phyloP scores from a whole-genome alignment of 148 eudicot species.

The Polygonum aviculare region DNA sequence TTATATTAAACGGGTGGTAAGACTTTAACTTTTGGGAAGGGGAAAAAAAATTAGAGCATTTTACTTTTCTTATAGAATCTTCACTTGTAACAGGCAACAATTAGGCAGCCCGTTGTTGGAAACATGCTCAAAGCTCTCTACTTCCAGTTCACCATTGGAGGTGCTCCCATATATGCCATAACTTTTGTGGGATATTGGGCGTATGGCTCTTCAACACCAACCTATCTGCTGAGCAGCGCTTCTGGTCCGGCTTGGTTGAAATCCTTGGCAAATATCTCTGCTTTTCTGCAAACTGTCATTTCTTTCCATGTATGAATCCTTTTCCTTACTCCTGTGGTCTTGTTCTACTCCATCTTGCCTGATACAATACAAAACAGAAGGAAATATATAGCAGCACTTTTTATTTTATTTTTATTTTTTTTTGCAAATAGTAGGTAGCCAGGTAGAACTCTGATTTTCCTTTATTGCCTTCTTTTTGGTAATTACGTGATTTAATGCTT shows the following conservation, averaged over 20 bases:
- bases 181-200: slow-evolving; percentile 93
- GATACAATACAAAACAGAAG: background rate
- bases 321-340: background rate
- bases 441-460: background rate
- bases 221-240: slow-evolving; percentile 58
- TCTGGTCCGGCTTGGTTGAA: slow-evolving; percentile 79
- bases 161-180: slow-evolving; percentile 67
- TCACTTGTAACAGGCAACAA: slow-evolving; percentile 57
- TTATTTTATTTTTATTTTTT: background rate
- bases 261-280: slow-evolving; percentile 53
- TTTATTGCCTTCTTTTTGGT: background rate
- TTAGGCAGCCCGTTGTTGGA: slow-evolving; percentile 72
- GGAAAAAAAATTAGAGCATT: background rate
- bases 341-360: background rate
- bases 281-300: slow-evolving; percentile 73
- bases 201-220: slow-evolving; percentile 53
- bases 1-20: too few relatives aligned
- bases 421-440: background rate
- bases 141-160: slow-evolving; percentile 81
- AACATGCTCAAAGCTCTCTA: slow-evolving; percentile 97
- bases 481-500: background rate
- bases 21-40: background rate
- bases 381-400: background rate
- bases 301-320: slow-evolving; percentile 60
- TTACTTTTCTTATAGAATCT: background rate